Evolutionary conservation across 768 basidiomycete genomes (phyloP).

Genomic region (Amanita phalloides): DNA sequence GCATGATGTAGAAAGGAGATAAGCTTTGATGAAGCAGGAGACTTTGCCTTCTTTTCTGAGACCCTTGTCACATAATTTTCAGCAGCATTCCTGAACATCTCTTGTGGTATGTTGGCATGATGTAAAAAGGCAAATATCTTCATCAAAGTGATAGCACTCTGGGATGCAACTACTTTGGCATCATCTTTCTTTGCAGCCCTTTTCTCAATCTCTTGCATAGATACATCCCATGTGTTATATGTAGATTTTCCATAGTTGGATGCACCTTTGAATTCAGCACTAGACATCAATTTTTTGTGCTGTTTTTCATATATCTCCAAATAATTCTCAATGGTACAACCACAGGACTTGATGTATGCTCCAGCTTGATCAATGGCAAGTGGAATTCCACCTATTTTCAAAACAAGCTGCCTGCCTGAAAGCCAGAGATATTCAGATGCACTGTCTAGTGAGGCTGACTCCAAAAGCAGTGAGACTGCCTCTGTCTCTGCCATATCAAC

Average conservation of each 20-base stretch:
- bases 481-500: slow-evolving; percentile 9
- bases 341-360: not conserved
- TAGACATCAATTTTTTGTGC: not conserved
- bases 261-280: not conserved
- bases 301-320: not conserved
- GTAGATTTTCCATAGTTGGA: not conserved
- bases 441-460: not conserved
- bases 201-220: not conserved
- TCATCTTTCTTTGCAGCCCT: not conserved
- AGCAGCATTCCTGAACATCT: not conserved
- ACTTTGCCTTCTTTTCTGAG: not conserved
- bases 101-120: not conserved
- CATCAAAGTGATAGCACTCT: not conserved
- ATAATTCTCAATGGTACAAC: not conserved
- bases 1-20: no score
- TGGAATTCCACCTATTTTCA: not conserved
- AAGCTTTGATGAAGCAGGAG: not conserved
- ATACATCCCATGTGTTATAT: not conserved
- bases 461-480: slow-evolving; percentile 4
- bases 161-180: not conserved
- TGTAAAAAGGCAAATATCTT: not conserved
- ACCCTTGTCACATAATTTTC: not conserved
- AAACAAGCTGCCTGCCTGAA: not conserved
- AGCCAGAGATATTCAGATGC: not conserved
- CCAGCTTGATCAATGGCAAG: slow-evolving; percentile 9